These are phyloP conservation scores for Pholiota molesta DNA, from an alignment of 768 basidiomycete species.

Conservation along the genomic window DNA sequence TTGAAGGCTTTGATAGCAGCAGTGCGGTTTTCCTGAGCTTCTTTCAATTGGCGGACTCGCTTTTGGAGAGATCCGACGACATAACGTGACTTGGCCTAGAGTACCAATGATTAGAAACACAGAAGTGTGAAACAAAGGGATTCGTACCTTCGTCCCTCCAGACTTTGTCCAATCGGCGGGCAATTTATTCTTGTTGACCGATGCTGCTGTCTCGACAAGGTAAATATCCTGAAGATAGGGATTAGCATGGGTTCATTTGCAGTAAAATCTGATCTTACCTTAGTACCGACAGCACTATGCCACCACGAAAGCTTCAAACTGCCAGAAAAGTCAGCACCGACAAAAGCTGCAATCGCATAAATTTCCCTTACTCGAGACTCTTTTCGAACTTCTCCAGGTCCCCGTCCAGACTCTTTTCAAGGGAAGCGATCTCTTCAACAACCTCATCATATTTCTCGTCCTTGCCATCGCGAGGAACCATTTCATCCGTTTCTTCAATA, in stretches of 20 bases:
- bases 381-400: slow-evolving; percentile 68
- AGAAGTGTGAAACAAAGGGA: neutral
- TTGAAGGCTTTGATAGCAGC: slow-evolving; percentile 85
- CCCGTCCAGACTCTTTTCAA: slow-evolving; percentile 75
- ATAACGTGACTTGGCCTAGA: slow-evolving; percentile 76
- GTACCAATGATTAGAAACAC: neutral
- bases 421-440: slow-evolving; percentile 63
- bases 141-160: slow-evolving; percentile 73
- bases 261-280: slow-evolving; percentile 44
- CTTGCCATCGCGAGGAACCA: slow-evolving; percentile 83
- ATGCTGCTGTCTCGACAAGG: slow-evolving; percentile 72
- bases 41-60: slow-evolving; percentile 83
- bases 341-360: neutral
- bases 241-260: neutral
- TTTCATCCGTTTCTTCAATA: slow-evolving; percentile 59
- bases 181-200: slow-evolving; percentile 53
- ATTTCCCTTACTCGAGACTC: slow-evolving; percentile 57
- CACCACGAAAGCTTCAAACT: slow-evolving; percentile 40
- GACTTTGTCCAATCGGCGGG: slow-evolving; percentile 86
- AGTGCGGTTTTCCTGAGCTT: slow-evolving; percentile 88
- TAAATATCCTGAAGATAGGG: slow-evolving; percentile 76
- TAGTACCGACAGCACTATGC: slow-evolving; percentile 80
- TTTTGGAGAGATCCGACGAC: slow-evolving; percentile 71
- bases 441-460: slow-evolving; percentile 85
- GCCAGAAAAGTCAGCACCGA: slow-evolving; percentile 10